Base-by-base conservation (phyloP, 768 basidiomycete species). In the Amanita fuliginea region DNA sequence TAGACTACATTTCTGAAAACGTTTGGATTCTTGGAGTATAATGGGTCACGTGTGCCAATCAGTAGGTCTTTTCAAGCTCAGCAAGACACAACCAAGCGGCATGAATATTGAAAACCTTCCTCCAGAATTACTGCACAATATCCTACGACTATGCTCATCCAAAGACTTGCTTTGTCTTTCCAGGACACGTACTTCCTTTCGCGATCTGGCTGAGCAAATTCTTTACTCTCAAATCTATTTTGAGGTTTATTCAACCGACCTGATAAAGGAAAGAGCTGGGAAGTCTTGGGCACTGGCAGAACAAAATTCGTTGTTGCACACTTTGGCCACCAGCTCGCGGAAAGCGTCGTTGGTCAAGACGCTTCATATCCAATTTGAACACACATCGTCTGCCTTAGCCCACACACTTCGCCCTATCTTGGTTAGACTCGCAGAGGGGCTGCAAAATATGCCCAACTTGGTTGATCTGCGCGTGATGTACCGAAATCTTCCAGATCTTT, bases 21-120 rank as follows among this genome's bases (percentile, higher is more conserved):
- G n/a, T n/a, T n/a, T n/a, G n/a, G n/a, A n/a, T n/a, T n/a, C n/a
- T n/a, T n/a, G n/a, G n/a, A n/a, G n/a, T n/a, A n/a, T n/a, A n/a
- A n/a, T n/a, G n/a, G n/a, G n/a, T n/a, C n/a, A n/a, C n/a, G n/a
- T n/a, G n/a, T n/a, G n/a, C n/a, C n/a, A 26, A 26, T 3, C 26
- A 6, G 22, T 24, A 26, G 5, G 26, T 3, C 26, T 3, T 22
- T 26, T 26, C 26, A 26, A 26, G 6, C 26, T 26, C 26, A 26
- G 26, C 5, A 26, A 26, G 5, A 28, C 26, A 28, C 26, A 24
- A 83, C 85, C 18, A 6, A 37, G 6, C 16, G 8, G 8, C 26
- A 41, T 41, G 40, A 11, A 21, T 0, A 9, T 42, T 22, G 13
- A 19, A 8, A 22, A 26, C 24, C 22, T 42, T 22, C 13, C 41